A percentile compares a stretch with the other conserved stretches of the same genome.
These are phyloP conservation scores for Mantamonas sphyraenae DNA, from an alignment of 78 protist species.

Conservation along the genomic window DNA sequence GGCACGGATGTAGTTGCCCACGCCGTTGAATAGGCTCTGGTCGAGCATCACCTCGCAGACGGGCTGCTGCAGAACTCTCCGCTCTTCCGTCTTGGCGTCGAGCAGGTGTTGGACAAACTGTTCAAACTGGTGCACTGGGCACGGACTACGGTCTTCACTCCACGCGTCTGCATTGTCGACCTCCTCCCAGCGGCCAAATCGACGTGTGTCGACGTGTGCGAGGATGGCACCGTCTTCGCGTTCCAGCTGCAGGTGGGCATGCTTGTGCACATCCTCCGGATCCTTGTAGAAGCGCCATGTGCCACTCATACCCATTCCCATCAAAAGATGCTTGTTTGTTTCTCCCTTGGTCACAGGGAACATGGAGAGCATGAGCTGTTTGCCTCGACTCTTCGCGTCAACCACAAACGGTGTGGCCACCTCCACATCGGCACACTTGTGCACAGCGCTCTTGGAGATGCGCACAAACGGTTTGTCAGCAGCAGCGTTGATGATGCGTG, in stretches of 20 bases:
- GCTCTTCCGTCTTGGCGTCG: background rate
- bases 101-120: background rate
- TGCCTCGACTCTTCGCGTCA: background rate
- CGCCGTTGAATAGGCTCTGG: constrained; percentile 3
- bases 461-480: background rate
- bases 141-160: background rate
- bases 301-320: background rate
- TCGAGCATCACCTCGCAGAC: constrained; percentile 4
- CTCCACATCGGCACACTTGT: background rate
- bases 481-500: background rate
- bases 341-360: background rate
- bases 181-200: background rate
- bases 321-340: background rate
- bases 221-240: background rate
- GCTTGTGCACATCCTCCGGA: background rate
- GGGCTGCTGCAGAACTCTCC: background rate
- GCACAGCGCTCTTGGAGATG: background rate
- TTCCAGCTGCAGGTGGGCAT: background rate
- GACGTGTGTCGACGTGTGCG: background rate
- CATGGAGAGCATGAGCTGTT: background rate
- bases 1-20: constrained; percentile 5
- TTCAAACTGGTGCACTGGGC: background rate
- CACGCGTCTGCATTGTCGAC: background rate
- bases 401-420: background rate
- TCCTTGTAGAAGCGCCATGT: background rate